Evolutionary conservation across 192 early-diverging fungal species (phyloP).

Genomic region (Coemansia sp.): DNA sequence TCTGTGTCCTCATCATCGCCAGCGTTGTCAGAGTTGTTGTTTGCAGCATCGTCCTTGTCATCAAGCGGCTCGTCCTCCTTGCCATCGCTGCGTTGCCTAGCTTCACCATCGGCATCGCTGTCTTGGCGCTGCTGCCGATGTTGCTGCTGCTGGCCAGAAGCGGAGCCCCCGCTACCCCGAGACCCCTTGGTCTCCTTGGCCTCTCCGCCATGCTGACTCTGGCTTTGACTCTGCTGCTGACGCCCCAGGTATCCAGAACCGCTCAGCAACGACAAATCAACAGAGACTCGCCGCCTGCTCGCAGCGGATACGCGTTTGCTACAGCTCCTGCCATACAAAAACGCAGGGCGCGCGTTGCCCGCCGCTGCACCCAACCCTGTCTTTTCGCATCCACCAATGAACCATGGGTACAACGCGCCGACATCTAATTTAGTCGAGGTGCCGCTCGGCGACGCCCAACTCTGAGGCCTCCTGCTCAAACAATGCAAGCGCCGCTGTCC

Average conservation of each 20-base stretch:
- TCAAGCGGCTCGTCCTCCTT: not conserved
- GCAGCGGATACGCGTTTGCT: not conserved
- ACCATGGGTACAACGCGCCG: too few species aligned
- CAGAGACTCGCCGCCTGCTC: not conserved
- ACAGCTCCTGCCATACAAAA: not conserved
- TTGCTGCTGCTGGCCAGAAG: not conserved
- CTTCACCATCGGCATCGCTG: not conserved
- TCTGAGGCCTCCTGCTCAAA: not conserved
- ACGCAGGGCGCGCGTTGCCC: too few species aligned
- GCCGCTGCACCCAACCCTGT: too few species aligned
- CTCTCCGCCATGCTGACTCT: not conserved
- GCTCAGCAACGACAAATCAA: not conserved
- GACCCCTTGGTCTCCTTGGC: not conserved
- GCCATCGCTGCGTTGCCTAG: not conserved
- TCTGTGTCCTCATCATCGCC: constrained; percentile 3
- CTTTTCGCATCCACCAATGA: too few species aligned
- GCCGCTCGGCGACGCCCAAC: not conserved
- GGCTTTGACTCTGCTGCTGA: not conserved
- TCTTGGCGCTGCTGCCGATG: not conserved
- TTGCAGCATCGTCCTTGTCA: not conserved
- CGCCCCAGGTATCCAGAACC: not conserved
- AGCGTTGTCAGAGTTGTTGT: not conserved
- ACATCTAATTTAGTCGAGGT: not conserved
- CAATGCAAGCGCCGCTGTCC: not conserved
- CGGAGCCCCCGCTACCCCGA: not conserved